Conservation (phyloP, 345 rosid species). For the Rubroshorea leprosula region DNA sequence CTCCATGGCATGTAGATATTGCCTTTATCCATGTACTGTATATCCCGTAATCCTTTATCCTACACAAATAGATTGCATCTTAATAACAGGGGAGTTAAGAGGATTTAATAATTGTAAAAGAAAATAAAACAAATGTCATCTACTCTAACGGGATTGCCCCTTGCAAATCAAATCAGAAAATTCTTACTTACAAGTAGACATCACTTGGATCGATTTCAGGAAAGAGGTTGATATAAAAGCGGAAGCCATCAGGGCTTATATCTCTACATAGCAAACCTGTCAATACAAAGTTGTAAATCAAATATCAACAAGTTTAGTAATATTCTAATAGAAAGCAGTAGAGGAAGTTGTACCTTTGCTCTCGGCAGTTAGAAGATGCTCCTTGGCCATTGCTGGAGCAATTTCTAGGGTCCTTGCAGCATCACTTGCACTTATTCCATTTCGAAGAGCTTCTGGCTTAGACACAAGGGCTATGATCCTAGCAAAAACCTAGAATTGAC, state of each 20-base stretch:
- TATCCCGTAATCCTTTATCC: conserved; percentile 44
- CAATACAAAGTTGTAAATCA: conserved; percentile 17
- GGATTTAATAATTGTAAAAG: background rate
- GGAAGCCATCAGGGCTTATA: conserved; percentile 79
- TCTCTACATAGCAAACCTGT: conserved; percentile 92
- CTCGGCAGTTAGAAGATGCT: conserved; percentile 87
- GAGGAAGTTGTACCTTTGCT: conserved; percentile 51
- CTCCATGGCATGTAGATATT: conserved; percentile 13
- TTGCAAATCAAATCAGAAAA: background rate
- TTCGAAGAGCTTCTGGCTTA: conserved; percentile 55
- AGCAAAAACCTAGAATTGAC: conserved; percentile 51
- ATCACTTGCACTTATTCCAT: conserved; percentile 80
- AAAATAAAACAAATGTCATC: too few relatives aligned
- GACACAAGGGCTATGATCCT: conserved; percentile 65
- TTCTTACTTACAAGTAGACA: conserved; percentile 56
- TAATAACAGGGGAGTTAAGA: background rate
- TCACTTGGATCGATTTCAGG: conserved; percentile 50
- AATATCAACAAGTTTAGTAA: background rate
- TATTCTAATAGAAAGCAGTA: conserved; percentile 11
- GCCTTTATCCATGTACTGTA: conserved; percentile 45
- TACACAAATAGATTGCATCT: conserved; percentile 14
- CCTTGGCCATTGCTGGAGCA: conserved; percentile 99
- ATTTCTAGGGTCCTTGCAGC: conserved; percentile 89
- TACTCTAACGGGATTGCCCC: background rate
- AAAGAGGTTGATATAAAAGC: conserved; percentile 73